phyloP scores from a whole-genome alignment of 2,329 filamentous ascomycete genomes.

The Juglanconis juglandina region DNA sequence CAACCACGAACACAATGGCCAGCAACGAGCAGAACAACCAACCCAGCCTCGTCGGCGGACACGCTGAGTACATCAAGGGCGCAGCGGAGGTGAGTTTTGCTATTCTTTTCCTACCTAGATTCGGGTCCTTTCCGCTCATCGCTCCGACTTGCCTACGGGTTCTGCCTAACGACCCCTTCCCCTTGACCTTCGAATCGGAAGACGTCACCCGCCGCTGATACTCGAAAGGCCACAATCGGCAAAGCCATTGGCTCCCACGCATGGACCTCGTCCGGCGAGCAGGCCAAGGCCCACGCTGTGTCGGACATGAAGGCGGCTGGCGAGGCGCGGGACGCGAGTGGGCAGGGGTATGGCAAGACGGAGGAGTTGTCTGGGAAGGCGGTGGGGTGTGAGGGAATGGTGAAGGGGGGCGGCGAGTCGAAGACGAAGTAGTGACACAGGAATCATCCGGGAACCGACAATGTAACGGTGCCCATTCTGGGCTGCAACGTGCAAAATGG shows the following conservation, averaged over 20 bases:
- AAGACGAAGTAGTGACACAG: constrained; percentile 23
- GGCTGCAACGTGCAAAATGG: too few relatives aligned
- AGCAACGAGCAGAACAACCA: constrained; percentile 33
- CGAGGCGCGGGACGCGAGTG: constrained; percentile 50
- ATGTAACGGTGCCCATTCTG: too few relatives aligned
- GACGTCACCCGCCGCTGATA: not conserved
- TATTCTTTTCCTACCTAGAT: not conserved
- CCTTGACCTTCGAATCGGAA: not conserved
- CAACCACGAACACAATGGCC: constrained; percentile 6
- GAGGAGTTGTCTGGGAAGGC: constrained; percentile 64
- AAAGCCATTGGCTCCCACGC: constrained; percentile 57
- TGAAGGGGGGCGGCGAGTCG: constrained; percentile 55
- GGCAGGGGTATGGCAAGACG: constrained; percentile 56
- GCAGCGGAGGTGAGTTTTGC: constrained; percentile 54
- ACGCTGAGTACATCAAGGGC: constrained; percentile 68
- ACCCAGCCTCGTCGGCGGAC: constrained; percentile 59
- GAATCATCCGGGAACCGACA: too few relatives aligned
- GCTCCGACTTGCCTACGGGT: too few relatives aligned
- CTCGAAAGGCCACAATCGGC: constrained; percentile 53
- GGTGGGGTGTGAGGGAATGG: constrained; percentile 68
- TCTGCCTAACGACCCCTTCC: not conserved
- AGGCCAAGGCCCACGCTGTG: constrained; percentile 61
- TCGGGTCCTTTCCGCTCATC: not conserved
- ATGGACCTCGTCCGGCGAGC: constrained; percentile 62
- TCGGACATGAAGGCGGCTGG: constrained; percentile 60